Evolutionary conservation across 2,329 filamentous ascomycete species (phyloP).

Genomic region (Diaporthe humulicola): DNA sequence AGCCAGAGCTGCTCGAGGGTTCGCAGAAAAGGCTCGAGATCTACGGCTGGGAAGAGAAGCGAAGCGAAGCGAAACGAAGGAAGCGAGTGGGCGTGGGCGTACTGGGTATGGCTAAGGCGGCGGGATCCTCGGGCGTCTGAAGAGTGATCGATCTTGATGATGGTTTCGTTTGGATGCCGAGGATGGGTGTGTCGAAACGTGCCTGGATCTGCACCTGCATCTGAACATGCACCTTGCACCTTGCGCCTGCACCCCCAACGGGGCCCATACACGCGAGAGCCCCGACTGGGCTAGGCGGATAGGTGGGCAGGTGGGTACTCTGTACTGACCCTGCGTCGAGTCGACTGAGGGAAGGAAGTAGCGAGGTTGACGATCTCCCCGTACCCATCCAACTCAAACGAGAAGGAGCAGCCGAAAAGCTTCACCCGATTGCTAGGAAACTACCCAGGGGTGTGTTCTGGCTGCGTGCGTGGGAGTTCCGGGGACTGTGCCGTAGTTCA

Average conservation of each 20-base stretch:
- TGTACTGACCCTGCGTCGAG: not conserved
- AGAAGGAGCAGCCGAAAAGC: constrained; percentile 28
- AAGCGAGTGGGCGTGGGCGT: not conserved
- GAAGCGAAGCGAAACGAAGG: not conserved
- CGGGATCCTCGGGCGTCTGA: constrained; percentile 14
- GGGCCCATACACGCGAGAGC: constrained; percentile 16
- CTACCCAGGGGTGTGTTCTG: not conserved
- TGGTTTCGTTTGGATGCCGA: constrained; percentile 26
- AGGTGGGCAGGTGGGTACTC: not conserved
- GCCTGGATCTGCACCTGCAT: constrained; percentile 23
- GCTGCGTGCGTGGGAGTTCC: not conserved
- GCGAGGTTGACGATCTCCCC: constrained; percentile 23
- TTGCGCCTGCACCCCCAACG: not conserved
- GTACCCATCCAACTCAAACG: not conserved
- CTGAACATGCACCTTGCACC: not conserved
- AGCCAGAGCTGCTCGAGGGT: not conserved
- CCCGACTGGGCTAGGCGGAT: not conserved
- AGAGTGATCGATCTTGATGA: constrained; percentile 24
- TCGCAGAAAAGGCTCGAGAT: not conserved
- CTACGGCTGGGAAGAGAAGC: not conserved
- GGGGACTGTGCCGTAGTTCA: constrained; percentile 8
- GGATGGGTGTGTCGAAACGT: constrained; percentile 20
- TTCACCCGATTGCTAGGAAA: constrained; percentile 1
- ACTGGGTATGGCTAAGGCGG: not conserved
- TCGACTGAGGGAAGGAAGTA: constrained; percentile 16